Evolutionary conservation across 2,329 filamentous ascomycete species (phyloP), one percentile per base, ranked within the genome.

Genomic region (Esteya vermicola): DNA sequence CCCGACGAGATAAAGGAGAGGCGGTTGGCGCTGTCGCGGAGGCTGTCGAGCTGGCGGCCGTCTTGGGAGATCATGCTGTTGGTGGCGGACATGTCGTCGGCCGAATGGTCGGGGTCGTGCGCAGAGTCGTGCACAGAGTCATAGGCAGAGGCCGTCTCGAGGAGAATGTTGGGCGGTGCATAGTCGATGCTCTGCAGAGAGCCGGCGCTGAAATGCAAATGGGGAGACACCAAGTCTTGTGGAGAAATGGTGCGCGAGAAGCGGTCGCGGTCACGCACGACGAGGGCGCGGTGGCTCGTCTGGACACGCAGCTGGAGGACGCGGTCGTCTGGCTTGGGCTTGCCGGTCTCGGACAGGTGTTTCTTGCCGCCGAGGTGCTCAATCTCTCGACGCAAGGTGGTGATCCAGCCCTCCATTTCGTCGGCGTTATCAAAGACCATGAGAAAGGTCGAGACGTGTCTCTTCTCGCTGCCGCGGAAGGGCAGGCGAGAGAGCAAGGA

Each of bases 331-430:
- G 51, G 43, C 45, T 68, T 68, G 1, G 65, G 64, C 44, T 60
- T 65, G 30, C 73, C 75, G 4, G 70, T 77, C 51, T 81, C 75
- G 0, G 74, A 71, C 20, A 72, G 54, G 41, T 66, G 64, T 54
- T 72, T 78, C 59, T 72, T 79, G 16, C 81, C 81, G 22, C 81
- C 80, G 8, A 83, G 58, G 6, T 65, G 63, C 49, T 84, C 77
- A 38, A 89, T 86, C 51, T 83, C 77, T 40, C 68, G 68, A 30
- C 83, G 71, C 23, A 89, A 61, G 0, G 69, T 65, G 1, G 68
- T 66, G 54, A 89, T 74, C 84, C 84, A 91, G 33, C 64, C 61
- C 44, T 85, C 78, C 80, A 89, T 83, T 33, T 83, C 77, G 46
- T 80, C 74, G 3, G 79, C 76, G 44, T 63, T 75, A 39, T 85